phyloP scores from a whole-genome alignment of 2,329 filamentous ascomycete genomes.

The Ophiostoma novo-ulmi region DNA sequence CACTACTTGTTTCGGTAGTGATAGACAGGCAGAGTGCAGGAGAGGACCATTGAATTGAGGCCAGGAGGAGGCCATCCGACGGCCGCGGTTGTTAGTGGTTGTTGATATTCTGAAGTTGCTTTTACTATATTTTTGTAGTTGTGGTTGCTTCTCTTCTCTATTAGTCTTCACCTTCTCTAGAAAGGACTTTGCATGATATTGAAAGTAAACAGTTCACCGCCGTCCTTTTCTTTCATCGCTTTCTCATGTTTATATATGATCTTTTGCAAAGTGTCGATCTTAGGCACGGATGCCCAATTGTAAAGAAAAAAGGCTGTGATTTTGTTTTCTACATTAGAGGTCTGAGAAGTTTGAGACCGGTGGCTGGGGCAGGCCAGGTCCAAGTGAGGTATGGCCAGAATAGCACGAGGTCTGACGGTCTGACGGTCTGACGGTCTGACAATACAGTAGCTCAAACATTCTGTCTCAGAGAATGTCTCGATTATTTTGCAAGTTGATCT shows the following conservation, averaged over 20 bases:
- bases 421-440: constrained; percentile 8
- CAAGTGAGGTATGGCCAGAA: neutral
- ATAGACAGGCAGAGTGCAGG: neutral
- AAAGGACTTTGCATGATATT: neutral
- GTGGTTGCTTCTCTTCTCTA: neutral
- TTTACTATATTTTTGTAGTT: neutral
- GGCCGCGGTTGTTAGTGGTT: neutral
- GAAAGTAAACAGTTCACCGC: constrained; percentile 9
- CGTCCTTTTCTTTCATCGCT: neutral
- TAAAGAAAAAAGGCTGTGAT: neutral
- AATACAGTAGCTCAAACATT: constrained; percentile 5
- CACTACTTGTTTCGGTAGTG: constrained; percentile 4
- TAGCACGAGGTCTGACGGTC: neutral
- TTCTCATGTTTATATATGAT: neutral
- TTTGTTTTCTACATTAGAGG: neutral
- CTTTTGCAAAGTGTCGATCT: neutral
- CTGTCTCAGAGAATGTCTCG: constrained; percentile 1
- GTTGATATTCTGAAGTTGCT: neutral
- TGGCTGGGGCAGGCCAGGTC: neutral
- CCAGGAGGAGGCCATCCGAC: neutral
- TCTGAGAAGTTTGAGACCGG: neutral
- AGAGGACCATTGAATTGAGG: neutral
- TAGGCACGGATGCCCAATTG: neutral
- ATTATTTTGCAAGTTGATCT: constrained; percentile 2
- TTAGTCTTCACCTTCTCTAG: neutral